Percentiles rank a stretch among this genome's conserved stretches.
Evolutionary conservation across 129 eudicot species (phyloP).

Genomic region (Centella asiatica): DNA sequence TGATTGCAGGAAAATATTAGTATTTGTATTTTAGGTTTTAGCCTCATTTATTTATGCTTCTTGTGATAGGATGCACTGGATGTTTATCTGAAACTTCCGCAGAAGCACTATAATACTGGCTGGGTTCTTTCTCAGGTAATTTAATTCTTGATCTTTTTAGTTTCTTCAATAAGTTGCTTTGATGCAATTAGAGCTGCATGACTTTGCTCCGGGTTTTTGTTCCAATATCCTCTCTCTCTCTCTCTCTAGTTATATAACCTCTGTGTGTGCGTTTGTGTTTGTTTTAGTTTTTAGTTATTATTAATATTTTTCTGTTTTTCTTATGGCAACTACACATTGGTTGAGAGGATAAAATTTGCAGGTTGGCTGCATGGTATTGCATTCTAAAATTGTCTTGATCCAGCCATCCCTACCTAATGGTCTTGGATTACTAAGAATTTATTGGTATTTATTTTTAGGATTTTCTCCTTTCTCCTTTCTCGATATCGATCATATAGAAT

Average conservation of each 20-base stretch:
- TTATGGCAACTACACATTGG: not conserved
- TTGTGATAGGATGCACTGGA: slow-evolving; percentile 83
- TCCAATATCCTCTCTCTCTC: not conserved
- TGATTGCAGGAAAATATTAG: not conserved
- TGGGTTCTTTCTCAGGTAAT: slow-evolving; percentile 98
- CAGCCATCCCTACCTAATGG: too few species aligned
- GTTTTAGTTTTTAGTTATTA: too few species aligned
- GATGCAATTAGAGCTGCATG: not conserved
- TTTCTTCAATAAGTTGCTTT: not conserved
- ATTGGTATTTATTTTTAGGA: not conserved
- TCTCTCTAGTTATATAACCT: not conserved
- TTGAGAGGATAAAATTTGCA: not conserved
- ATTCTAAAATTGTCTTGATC: not conserved
- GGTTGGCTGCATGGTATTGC: not conserved
- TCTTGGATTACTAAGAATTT: not conserved
- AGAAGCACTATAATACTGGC: slow-evolving; percentile 80
- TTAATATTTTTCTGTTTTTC: too few species aligned
- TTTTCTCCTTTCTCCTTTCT: not conserved
- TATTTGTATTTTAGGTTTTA: not conserved
- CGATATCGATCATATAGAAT: not conserved
- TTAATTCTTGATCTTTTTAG: not conserved
- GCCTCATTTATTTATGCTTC: slow-evolving; percentile 11
- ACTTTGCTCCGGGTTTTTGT: not conserved
- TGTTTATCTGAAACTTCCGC: slow-evolving; percentile 72
- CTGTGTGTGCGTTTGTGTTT: too few species aligned